These are phyloP conservation scores for Nematodospora anomalae DNA, from an alignment of 1,139 yeast species.

Conservation along the genomic window DNA sequence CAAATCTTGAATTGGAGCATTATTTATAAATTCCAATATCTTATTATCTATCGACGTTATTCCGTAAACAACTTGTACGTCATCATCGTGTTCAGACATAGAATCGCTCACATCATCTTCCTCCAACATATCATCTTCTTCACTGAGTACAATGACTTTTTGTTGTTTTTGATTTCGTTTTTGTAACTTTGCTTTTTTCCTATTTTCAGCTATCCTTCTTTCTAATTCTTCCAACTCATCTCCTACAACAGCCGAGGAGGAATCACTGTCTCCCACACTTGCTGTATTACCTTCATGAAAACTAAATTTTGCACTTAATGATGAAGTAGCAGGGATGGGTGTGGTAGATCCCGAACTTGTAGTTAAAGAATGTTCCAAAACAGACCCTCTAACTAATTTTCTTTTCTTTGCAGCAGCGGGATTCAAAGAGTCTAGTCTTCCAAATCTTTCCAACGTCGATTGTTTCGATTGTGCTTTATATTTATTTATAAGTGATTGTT, in stretches of 20 bases:
- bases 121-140: conserved; percentile 47
- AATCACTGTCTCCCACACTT: conserved; percentile 5
- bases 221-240: conserved; percentile 45
- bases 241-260: conserved; percentile 14
- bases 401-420: conserved; percentile 25
- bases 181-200: conserved; percentile 21
- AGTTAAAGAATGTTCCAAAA: conserved; percentile 16
- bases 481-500: conserved; percentile 54
- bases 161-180: conserved; percentile 8
- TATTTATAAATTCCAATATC: conserved; percentile 74
- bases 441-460: conserved; percentile 24
- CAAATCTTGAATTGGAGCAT: conserved; percentile 71
- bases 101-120: conserved; percentile 42
- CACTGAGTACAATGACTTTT: conserved; percentile 23
- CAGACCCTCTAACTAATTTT: conserved; percentile 38
- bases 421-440: conserved; percentile 18
- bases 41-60: conserved; percentile 60
- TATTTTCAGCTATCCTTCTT: conserved; percentile 37
- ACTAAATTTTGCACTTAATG: conserved; percentile 15
- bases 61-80: conserved; percentile 33
- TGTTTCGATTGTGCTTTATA: conserved; percentile 38
- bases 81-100: conserved; percentile 43
- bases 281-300: conserved; percentile 14
- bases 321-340: conserved; percentile 15
- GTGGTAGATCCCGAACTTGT: conserved; percentile 14